phyloP scores from a whole-genome alignment of 331 rosid species.

The Cydonia oblonga region DNA sequence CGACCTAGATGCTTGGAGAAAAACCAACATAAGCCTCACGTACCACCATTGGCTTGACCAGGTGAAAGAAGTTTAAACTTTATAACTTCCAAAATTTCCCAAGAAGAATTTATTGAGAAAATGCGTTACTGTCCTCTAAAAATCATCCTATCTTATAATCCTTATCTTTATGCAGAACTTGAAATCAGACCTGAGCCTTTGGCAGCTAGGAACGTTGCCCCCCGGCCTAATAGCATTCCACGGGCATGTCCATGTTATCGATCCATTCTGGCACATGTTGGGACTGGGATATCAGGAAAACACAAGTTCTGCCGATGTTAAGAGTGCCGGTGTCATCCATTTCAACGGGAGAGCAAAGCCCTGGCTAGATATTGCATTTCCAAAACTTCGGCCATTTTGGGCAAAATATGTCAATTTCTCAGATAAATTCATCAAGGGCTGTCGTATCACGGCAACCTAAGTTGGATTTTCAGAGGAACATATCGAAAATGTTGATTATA shows the following conservation, averaged over 20 bases:
- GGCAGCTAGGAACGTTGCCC: conserved; percentile 99
- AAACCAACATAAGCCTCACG: conserved; percentile 77
- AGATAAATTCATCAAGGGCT: conserved; percentile 82
- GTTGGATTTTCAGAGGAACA: conserved; percentile 21
- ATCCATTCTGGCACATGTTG: conserved; percentile 97
- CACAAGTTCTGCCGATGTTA: conserved; percentile 55
- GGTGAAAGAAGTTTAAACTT: conserved; percentile 15
- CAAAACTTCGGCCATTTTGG: conserved; percentile 68
- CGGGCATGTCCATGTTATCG: conserved; percentile 69
- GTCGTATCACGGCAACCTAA: conserved; percentile 69
- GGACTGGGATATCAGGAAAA: conserved; percentile 96
- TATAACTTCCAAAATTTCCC: neutral
- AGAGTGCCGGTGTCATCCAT: conserved; percentile 86
- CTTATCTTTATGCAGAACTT: conserved; percentile 52
- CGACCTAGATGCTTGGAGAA: conserved; percentile 94
- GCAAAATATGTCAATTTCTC: conserved; percentile 72
- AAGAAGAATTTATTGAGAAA: neutral
- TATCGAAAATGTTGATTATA: conserved; percentile 17
- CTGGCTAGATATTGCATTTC: conserved; percentile 95
- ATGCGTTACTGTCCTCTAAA: neutral
- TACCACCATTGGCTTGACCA: conserved; percentile 89
- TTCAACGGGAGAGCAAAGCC: conserved; percentile 98
- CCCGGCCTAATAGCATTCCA: conserved; percentile 99
- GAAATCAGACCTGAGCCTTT: conserved; percentile 88
- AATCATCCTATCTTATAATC: neutral